phyloP scores from a whole-genome alignment of 768 basidiomycete species.

The Tricholoma sp. region DNA sequence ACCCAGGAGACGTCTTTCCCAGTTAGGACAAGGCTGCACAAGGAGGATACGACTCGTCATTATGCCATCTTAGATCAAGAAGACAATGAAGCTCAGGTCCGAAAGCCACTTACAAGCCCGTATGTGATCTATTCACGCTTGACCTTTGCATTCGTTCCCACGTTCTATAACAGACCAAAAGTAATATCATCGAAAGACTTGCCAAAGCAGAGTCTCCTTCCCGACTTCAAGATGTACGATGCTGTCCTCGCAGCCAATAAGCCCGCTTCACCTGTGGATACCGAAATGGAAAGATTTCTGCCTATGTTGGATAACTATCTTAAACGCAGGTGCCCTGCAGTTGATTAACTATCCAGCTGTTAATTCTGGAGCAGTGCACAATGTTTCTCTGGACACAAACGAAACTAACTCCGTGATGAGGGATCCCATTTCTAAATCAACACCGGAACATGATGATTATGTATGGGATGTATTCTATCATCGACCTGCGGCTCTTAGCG shows the following conservation, averaged over 20 bases:
- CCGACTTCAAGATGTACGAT: constrained; percentile 67
- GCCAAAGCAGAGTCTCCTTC: constrained; percentile 18
- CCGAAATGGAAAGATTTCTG: constrained; percentile 73
- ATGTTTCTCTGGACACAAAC: constrained; percentile 15
- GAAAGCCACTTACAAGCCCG: constrained; percentile 35
- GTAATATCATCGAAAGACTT: constrained; percentile 50
- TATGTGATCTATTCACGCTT: constrained; percentile 15
- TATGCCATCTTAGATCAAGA: constrained; percentile 44
- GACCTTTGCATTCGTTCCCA: neutral
- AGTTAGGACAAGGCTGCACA: constrained; percentile 12
- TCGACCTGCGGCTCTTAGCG: constrained; percentile 50
- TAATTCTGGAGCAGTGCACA: constrained; percentile 22
- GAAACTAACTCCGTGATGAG: neutral
- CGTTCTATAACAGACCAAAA: constrained; percentile 41
- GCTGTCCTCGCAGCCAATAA: constrained; percentile 47
- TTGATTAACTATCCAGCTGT: neutral
- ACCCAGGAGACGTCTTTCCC: constrained; percentile 12
- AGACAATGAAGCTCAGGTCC: constrained; percentile 21
- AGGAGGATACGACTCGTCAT: constrained; percentile 36
- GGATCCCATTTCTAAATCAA: neutral
- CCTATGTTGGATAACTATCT: constrained; percentile 76
- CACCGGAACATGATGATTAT: constrained; percentile 46
- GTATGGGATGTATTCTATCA: constrained; percentile 86
- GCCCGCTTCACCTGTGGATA: constrained; percentile 29
- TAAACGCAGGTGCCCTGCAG: constrained; percentile 37